These are phyloP conservation scores for Hippophae rhamnoides DNA, from an alignment of 306 rosid species.

Conservation along the genomic window DNA sequence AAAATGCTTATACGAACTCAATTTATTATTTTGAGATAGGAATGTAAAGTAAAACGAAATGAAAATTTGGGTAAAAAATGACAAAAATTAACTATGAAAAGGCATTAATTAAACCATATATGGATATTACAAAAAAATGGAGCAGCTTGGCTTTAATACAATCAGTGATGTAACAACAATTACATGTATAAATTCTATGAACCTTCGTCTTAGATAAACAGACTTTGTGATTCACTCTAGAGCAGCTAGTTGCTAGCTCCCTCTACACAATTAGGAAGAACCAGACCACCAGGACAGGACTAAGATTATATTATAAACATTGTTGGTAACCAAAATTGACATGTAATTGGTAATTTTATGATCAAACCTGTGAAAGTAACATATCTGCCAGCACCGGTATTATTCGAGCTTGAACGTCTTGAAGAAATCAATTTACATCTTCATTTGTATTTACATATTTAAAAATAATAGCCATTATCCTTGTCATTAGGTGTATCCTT, in stretches of 20 bases:
- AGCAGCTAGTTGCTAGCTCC: conserved; percentile 71
- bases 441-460: conserved; percentile 31
- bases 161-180: neutral
- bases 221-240: conserved; percentile 9
- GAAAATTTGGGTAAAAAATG: neutral
- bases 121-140: conserved; percentile 5
- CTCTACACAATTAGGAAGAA: conserved; percentile 41
- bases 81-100: neutral
- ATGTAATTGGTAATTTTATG: neutral
- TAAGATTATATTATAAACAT: conserved; percentile 1
- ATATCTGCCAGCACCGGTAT: neutral
- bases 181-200: neutral
- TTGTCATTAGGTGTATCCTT: conserved; percentile 62
- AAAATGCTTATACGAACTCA: no score
- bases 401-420: conserved; percentile 4
- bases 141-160: neutral
- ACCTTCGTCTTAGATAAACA: neutral
- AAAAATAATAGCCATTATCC: conserved; percentile 50
- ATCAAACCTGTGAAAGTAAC: conserved; percentile 1
- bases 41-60: no score
- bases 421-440: conserved; percentile 1
- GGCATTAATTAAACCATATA: neutral
- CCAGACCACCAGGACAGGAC: conserved; percentile 1
- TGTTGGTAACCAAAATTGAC: conserved; percentile 1
- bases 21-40: no score